Base-by-base conservation (phyloP, 2,329 filamentous ascomycete genomes). In the Tolypocladium album region DNA sequence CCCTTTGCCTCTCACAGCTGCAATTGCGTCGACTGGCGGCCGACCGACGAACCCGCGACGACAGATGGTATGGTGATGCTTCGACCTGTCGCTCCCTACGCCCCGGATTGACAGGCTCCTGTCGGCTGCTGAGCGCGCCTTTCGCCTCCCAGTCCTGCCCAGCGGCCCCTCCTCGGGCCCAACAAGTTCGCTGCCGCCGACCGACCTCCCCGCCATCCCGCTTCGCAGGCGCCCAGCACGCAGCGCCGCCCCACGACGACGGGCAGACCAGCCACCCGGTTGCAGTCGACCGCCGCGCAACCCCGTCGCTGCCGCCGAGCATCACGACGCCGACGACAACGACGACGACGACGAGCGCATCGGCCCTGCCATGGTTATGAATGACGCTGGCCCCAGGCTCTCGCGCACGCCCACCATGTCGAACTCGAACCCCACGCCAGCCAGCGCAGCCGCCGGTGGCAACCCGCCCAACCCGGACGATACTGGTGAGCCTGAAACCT, bases 391-490 rank as follows among this genome's bases (percentile, higher is more conserved):
- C 60, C 66, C 68, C 62, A 68, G 73, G 68, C 67, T 72, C 61
- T 70, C 74, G 61, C 71, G 70, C 66, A 68, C 68, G 58, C 65
- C 73, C 59, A 70, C 68, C 59, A 70, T 76, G 74, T 72, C 75
- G 63, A 73, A 71, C 66, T 72, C 75, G 63, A 73, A 71, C 66
- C 62, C 71, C 58, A 61, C 72, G 47, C 61, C 69, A 42, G 64
- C 71, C 59, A 68, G 64, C 64, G 67, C 69, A 57, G 68, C 68
- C 62, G 67, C 64, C 58, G 69, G 61, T 63, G 64, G 63, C 58
- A 66, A 67, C 57, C 65, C 66, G 60, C 62, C 70, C 63, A 66
- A 64, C 63, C 63, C 72, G 63, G 74, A 76, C 62, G 74, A 76
- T 63, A 72, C 72, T 74, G 75, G 75, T 76, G 73, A 75, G 74